These are phyloP conservation scores for Bryoglossum gracile DNA, from an alignment of 495 filamentous ascomycete species.

Conservation along the genomic window DNA sequence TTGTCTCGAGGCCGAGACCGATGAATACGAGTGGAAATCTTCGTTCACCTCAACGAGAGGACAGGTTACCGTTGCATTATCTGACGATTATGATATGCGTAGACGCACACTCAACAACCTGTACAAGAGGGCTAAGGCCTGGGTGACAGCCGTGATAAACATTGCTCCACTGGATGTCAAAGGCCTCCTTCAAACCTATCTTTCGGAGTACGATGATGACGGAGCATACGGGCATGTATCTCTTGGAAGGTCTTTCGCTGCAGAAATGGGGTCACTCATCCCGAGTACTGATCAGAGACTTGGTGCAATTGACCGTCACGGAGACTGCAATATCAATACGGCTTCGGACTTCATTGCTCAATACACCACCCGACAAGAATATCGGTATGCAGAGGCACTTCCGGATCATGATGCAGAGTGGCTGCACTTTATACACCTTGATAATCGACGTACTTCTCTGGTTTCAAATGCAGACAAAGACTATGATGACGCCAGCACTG, in stretches of 20 bases:
- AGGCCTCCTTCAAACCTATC: slow-evolving; percentile 86
- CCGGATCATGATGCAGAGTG: slow-evolving; percentile 57
- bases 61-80: slow-evolving; percentile 75
- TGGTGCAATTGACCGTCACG: slow-evolving; percentile 63
- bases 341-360: slow-evolving; percentile 94
- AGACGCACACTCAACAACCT: slow-evolving; percentile 70
- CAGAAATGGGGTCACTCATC: slow-evolving; percentile 85
- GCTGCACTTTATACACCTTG: slow-evolving; percentile 47
- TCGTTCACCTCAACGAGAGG: slow-evolving; percentile 67
- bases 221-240: slow-evolving; percentile 82
- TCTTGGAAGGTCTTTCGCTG: slow-evolving; percentile 87
- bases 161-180: slow-evolving; percentile 92
- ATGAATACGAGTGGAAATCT: slow-evolving; percentile 82
- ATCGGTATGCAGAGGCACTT: slow-evolving; percentile 67
- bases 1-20: slow-evolving; percentile 87
- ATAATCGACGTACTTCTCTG: slow-evolving; percentile 32
- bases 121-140: slow-evolving; percentile 65
- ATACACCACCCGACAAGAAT: slow-evolving; percentile 95
- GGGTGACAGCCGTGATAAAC: slow-evolving; percentile 74
- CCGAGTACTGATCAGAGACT: slow-evolving; percentile 84
- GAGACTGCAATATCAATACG: slow-evolving; percentile 68
- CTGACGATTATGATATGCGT: slow-evolving; percentile 78
- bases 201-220: slow-evolving; percentile 88
- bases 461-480: slow-evolving; percentile 35
- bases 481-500: slow-evolving; percentile 47